Conservation (phyloP, 1,139 yeast species). For the Geotrichum carabidarum region DNA sequence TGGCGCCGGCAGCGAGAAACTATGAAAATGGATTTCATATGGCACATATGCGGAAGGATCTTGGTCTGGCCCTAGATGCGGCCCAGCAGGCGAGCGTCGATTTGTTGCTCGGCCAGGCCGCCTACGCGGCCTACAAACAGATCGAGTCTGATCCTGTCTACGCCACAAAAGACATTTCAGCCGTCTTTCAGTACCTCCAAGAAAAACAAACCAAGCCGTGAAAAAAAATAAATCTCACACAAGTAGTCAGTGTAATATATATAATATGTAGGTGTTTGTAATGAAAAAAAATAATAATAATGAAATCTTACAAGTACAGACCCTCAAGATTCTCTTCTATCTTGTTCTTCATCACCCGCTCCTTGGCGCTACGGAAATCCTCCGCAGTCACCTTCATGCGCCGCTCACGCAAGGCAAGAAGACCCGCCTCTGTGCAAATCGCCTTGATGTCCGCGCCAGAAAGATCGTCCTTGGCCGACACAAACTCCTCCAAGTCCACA, state of each 20-base stretch:
- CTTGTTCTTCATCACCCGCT: constrained; percentile 94
- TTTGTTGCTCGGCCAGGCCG: constrained; percentile 30
- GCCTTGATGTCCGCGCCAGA: constrained; percentile 99
- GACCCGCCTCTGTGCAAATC: constrained; percentile 95
- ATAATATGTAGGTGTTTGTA: no score
- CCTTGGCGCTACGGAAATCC: constrained; percentile 92
- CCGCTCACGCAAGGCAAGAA: constrained; percentile 92
- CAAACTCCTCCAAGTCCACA: constrained; percentile 84
- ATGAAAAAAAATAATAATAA: neutral
- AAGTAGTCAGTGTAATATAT: neutral
- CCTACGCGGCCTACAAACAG: constrained; percentile 29
- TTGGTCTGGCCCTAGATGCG: constrained; percentile 51
- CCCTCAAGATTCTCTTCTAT: constrained; percentile 97
- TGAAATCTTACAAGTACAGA: constrained; percentile 56
- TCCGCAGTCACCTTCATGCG: constrained; percentile 97
- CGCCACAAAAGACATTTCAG: constrained; percentile 35
- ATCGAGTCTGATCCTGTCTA: constrained; percentile 28
- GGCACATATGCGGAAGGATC: constrained; percentile 52
- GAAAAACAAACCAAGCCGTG: neutral
- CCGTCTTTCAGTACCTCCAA: constrained; percentile 31
- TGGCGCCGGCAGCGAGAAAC: constrained; percentile 46
- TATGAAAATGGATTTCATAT: constrained; percentile 54
- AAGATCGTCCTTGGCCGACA: constrained; percentile 86
- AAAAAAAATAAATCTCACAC: constrained; percentile 7
- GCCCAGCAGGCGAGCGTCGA: constrained; percentile 36